Base-by-base conservation (phyloP, 179 eudicot species). In the Drosera spatulata region DNA sequence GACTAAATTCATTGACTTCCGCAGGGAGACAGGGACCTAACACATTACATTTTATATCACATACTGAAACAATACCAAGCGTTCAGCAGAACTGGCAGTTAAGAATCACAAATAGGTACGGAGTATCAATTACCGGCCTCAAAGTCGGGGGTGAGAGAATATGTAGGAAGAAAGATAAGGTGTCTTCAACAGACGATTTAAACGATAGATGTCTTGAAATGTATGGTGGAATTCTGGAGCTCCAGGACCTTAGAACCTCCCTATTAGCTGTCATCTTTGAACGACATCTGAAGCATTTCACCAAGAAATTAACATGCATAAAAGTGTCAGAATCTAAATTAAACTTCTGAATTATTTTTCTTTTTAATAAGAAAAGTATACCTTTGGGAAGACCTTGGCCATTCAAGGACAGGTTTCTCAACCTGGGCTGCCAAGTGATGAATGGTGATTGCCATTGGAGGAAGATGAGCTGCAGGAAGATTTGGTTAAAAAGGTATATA, bases 371-470 rank as follows among this genome's bases (percentile, higher is more conserved):
- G n/a, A n/a, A 65, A 61, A 10, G 33, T 58, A 61, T 73, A 94
- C 99, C 99, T 87, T 22, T 90, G 94, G 70, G 82, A 90, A 61
- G 97, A 83, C 81, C 84, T 94, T 53, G 99, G 99, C 99, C 99
- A 94, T 74, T 85, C 94, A 65, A 94, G 85, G 73, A 52, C 79
- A 55, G 89, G 86, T 75, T 76, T 83, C 70, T 85, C 94, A 62
- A 79, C 84, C 77, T 81, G 96, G 58, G 87, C 90, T 59, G 90
- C 60, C 71, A 85, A 65, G 71, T 75, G 71, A 69, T 79, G 97
- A 67, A 90, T 76, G 50, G 73, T 60, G 38, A 94, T 67, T 38
- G 77, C 85, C 61, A 82, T 65, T 52, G 80, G 72, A 7, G 99
- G 82, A 75, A 76, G 87, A 78, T 94, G 90, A 61, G 65, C 99